These are phyloP conservation scores for Terana coerulea DNA, from an alignment of 768 basidiomycete genomes.

Conservation along the genomic window DNA sequence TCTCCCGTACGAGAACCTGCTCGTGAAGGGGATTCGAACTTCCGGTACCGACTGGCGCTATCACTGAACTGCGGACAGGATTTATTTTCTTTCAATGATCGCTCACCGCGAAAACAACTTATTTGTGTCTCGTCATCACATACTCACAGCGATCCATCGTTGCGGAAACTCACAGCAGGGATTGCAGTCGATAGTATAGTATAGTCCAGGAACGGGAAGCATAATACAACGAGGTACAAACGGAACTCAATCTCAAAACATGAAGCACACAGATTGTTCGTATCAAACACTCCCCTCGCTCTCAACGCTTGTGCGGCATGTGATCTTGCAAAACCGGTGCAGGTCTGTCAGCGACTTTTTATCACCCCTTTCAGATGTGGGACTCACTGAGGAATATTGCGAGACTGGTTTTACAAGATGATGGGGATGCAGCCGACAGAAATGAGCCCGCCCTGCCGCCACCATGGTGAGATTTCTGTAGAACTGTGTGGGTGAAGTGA, in stretches of 20 bases:
- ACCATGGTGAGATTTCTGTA: not conserved
- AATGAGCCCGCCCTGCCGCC: conserved; percentile 10
- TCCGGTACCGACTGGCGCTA: conserved; percentile 41
- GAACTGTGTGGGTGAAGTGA: not conserved
- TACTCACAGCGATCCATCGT: too few species aligned
- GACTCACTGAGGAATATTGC: not conserved
- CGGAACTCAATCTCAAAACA: too few species aligned
- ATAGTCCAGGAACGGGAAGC: too few species aligned
- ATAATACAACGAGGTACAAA: too few species aligned
- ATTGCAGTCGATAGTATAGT: too few species aligned
- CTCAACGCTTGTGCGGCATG: not conserved
- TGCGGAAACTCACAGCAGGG: too few species aligned
- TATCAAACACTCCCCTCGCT: too few species aligned
- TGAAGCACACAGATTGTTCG: too few species aligned
- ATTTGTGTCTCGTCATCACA: too few species aligned
- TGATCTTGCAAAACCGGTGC: not conserved
- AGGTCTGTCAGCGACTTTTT: not conserved
- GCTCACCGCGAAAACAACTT: not conserved
- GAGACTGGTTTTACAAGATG: not conserved
- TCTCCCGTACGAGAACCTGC: conserved; percentile 10
- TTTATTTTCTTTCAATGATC: conserved; percentile 41
- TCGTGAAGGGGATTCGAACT: conserved; percentile 71
- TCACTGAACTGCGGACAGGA: conserved; percentile 47
- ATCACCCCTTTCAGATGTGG: not conserved
- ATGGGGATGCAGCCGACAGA: conserved; percentile 18